These are phyloP conservation scores for Hypericum perforatum DNA, from an alignment of 345 rosid genomes.

Conservation along the genomic window DNA sequence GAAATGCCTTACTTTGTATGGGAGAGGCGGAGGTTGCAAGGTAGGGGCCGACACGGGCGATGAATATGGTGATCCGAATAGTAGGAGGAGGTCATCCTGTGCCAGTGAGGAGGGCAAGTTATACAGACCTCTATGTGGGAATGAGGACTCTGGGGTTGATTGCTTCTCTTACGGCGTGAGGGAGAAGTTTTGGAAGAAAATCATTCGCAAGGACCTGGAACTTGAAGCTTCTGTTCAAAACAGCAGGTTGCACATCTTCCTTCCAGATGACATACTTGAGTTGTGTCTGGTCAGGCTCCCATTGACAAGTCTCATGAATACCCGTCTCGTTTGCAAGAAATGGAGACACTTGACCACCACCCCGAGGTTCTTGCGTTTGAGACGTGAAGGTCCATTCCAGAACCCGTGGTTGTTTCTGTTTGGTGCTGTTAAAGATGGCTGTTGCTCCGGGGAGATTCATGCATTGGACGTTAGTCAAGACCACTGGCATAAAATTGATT, in stretches of 20 bases:
- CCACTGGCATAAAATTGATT: conserved; percentile 67
- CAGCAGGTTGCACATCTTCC: conserved; percentile 54
- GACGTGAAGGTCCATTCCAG: conserved; percentile 56
- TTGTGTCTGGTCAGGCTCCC: conserved; percentile 92
- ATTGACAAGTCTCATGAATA: conserved; percentile 62
- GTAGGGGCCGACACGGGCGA: conserved; percentile 84
- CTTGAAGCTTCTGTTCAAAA: conserved; percentile 31
- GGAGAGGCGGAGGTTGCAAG: conserved; percentile 86
- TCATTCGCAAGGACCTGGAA: conserved; percentile 36
- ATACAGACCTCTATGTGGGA: conserved; percentile 49
- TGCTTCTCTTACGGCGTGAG: conserved; percentile 82
- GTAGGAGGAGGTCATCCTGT: conserved; percentile 62
- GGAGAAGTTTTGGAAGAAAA: conserved; percentile 79
- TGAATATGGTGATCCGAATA: conserved; percentile 63
- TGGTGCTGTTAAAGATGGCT: conserved; percentile 67
- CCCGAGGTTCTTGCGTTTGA: conserved; percentile 58
- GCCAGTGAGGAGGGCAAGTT: conserved; percentile 70
- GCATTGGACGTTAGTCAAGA: conserved; percentile 67
- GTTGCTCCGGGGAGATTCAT: conserved; percentile 72
- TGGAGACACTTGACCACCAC: conserved; percentile 74
- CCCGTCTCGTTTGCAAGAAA: conserved; percentile 91
- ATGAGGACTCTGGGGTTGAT: conserved; percentile 61
- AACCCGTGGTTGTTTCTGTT: conserved; percentile 91
- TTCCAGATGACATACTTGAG: conserved; percentile 84
- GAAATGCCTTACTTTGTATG: conserved; percentile 62